A percentile compares a stretch with the other conserved stretches of the same genome.
These are phyloP conservation scores for Dryas integrifolia DNA, from an alignment of 331 rosid genomes.

Conservation along the genomic window DNA sequence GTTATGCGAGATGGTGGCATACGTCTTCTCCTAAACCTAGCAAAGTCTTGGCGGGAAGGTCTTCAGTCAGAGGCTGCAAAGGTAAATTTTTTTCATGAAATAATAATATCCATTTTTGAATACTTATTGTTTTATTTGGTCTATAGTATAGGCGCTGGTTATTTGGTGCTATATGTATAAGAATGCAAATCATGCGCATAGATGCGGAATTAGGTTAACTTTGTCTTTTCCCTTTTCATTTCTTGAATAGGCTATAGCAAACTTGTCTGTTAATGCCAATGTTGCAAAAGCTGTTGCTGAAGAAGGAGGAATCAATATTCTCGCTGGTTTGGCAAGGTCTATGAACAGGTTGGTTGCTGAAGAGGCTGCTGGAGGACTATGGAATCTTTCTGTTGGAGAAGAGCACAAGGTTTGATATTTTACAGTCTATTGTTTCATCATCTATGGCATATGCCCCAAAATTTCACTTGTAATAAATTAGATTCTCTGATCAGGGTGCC, in stretches of 20 bases:
- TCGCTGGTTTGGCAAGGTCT: slow-evolving; percentile 96
- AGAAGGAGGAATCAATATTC: slow-evolving; percentile 93
- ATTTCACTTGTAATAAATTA: slow-evolving; percentile 27
- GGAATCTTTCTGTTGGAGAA: slow-evolving; percentile 97
- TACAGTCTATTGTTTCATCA: slow-evolving; percentile 18
- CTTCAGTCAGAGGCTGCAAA: slow-evolving; percentile 99
- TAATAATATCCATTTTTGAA: background rate
- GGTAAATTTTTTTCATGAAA: slow-evolving; percentile 37
- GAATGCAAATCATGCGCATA: slow-evolving; percentile 1
- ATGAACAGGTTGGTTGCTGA: slow-evolving; percentile 95
- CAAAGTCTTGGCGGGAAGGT: slow-evolving; percentile 97
- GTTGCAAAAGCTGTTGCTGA: slow-evolving; percentile 99
- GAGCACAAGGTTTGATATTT: slow-evolving; percentile 78
- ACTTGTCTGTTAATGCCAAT: slow-evolving; percentile 89
- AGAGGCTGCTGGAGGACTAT: slow-evolving; percentile 99
- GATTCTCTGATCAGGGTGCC: slow-evolving; percentile 62
- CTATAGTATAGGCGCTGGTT: slow-evolving; percentile 12
- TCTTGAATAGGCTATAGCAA: slow-evolving; percentile 84
- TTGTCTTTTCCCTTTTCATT: background rate
- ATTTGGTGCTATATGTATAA: slow-evolving; percentile 18
- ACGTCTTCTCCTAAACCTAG: slow-evolving; percentile 79
- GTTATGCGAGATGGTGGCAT: slow-evolving; percentile 97
- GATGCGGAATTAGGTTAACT: slow-evolving; percentile 7
- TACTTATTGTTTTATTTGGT: background rate
- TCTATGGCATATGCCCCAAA: slow-evolving; percentile 18